Evolutionary conservation across 2,329 filamentous ascomycete genomes (phyloP).

Genomic region (Nemania sp.): DNA sequence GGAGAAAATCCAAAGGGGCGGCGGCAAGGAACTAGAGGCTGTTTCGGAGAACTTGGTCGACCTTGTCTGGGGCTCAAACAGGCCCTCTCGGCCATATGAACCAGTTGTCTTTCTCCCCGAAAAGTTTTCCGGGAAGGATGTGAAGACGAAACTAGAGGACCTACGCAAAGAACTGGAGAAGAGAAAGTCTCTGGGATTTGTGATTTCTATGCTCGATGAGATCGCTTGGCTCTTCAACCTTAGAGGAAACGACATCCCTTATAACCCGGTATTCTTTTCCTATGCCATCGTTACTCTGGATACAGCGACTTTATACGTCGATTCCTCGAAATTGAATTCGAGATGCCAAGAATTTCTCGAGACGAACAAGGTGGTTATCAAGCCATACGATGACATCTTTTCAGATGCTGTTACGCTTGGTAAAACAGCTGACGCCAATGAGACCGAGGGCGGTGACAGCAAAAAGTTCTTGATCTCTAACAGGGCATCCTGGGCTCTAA

Average conservation of each 20-base stretch:
- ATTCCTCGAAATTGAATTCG: constrained; percentile 79
- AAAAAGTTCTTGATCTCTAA: constrained; percentile 88
- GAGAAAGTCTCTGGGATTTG: constrained; percentile 86
- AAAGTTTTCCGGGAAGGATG: constrained; percentile 84
- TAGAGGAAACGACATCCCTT: constrained; percentile 93
- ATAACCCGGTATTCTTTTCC: constrained; percentile 98
- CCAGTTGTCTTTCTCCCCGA: constrained; percentile 77
- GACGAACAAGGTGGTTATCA: constrained; percentile 76
- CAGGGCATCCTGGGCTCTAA: constrained; percentile 92
- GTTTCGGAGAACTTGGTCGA: constrained; percentile 90
- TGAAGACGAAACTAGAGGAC: constrained; percentile 84
- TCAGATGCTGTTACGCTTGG: constrained; percentile 77
- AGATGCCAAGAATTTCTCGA: constrained; percentile 78
- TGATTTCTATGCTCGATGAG: constrained; percentile 95
- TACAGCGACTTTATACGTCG: constrained; percentile 83
- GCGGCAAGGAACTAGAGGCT: constrained; percentile 80
- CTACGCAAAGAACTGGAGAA: constrained; percentile 92
- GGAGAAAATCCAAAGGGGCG: constrained; percentile 88
- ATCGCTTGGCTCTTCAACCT: constrained; percentile 99
- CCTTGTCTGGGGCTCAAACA: constrained; percentile 81
- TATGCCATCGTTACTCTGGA: constrained; percentile 88
- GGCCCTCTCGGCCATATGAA: constrained; percentile 81
- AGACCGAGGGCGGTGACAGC: constrained; percentile 49
- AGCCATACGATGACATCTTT: constrained; percentile 87
- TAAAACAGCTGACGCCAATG: constrained; percentile 52